phyloP scores from a whole-genome alignment of 257 asterid genomes.

The Nicotiana otophora region DNA sequence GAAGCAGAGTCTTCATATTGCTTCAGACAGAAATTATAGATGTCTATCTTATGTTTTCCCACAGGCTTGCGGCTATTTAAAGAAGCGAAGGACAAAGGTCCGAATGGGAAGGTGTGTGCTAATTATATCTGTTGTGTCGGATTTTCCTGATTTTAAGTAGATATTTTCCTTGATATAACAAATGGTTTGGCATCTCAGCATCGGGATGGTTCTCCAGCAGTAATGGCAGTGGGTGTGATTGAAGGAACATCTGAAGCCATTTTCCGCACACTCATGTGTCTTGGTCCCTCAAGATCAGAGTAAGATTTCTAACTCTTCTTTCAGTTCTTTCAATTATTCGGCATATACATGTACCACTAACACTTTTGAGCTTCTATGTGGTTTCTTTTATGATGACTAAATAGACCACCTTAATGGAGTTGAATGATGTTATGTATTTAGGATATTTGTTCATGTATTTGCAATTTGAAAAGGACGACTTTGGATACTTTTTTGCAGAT shows the following conservation, averaged over 20 bases:
- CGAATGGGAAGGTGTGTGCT: constrained; percentile 47
- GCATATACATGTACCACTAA: no score
- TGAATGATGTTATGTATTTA: neutral
- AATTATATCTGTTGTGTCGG: neutral
- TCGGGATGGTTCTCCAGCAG: constrained; percentile 70
- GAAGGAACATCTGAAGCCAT: constrained; percentile 77
- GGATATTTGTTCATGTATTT: neutral
- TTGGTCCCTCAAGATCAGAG: constrained; percentile 88
- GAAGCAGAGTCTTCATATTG: neutral
- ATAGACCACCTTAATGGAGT: neutral
- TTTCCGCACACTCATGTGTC: constrained; percentile 72
- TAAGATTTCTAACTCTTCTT: constrained; percentile 23
- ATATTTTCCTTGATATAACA: neutral
- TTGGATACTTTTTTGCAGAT: constrained; percentile 42
- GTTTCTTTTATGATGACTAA: neutral
- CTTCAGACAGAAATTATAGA: neutral
- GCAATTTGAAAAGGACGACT: neutral
- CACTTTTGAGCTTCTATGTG: no score
- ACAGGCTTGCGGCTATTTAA: constrained; percentile 85
- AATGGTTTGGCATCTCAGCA: constrained; percentile 26
- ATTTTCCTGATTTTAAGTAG: neutral
- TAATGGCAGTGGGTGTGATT: constrained; percentile 93
- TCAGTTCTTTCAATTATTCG: neutral
- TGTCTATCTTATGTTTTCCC: neutral
- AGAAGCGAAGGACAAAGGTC: constrained; percentile 73